phyloP scores from a whole-genome alignment of 228 moss, liverwort and hornwort species.

The Sphagnum fallax region DNA sequence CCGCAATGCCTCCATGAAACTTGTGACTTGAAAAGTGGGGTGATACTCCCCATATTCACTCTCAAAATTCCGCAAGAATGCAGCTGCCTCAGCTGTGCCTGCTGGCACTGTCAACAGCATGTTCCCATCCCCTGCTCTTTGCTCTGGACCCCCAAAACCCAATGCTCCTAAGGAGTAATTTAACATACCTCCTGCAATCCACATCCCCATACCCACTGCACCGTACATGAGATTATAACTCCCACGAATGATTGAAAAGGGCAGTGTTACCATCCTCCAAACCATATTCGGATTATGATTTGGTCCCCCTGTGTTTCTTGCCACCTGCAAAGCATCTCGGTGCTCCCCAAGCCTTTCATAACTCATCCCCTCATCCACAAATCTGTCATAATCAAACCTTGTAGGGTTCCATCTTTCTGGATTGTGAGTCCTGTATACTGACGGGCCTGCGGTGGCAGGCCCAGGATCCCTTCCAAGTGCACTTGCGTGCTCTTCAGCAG shows the following conservation, averaged over 20 bases:
- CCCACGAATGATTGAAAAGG: constrained; percentile 83
- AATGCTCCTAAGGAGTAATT: constrained; percentile 79
- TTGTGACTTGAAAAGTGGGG: constrained; percentile 69
- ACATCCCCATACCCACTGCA: constrained; percentile 85
- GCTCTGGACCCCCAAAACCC: constrained; percentile 55
- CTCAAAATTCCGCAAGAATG: constrained; percentile 82
- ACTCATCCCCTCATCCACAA: constrained; percentile 18
- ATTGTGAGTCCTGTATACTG: constrained; percentile 18
- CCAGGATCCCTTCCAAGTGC: constrained; percentile 32
- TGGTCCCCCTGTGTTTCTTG: constrained; percentile 43
- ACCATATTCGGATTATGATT: constrained; percentile 44
- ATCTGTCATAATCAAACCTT: constrained; percentile 54
- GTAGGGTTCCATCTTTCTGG: constrained; percentile 24
- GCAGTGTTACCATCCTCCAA: constrained; percentile 84
- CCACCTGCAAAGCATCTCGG: constrained; percentile 30
- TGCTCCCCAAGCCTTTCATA: constrained; percentile 39
- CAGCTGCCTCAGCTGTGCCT: constrained; percentile 67
- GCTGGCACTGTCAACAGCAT: constrained; percentile 47
- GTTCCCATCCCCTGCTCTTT: constrained; percentile 32
- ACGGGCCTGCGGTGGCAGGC: constrained; percentile 36
- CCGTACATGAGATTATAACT: constrained; percentile 87
- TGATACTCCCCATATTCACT: constrained; percentile 80
- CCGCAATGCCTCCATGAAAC: constrained; percentile 91
- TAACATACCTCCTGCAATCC: constrained; percentile 81
- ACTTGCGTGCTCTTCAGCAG: constrained; percentile 27